A percentile compares a stretch with the other conserved stretches of the same genome.
Conservation (phyloP, 2,329 filamentous ascomycete genomes). For the Cordyceps cicadae region DNA sequence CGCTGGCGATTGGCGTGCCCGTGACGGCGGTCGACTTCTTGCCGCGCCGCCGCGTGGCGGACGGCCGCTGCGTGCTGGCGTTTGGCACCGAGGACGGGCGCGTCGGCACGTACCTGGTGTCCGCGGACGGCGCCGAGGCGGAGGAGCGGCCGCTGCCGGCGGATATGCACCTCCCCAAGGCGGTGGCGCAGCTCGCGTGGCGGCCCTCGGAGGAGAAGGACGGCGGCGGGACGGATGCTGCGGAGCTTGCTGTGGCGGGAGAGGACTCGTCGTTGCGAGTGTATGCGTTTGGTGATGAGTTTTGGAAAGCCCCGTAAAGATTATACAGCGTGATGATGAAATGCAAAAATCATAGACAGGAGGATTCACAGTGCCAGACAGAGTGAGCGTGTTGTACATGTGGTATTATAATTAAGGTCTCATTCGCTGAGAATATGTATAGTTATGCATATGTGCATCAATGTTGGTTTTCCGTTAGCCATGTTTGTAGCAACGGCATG, state of each 20-base stretch:
- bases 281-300: conserved; percentile 35
- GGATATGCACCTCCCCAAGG: conserved; percentile 49
- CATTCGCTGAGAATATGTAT: not conserved
- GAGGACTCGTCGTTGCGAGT: conserved; percentile 55
- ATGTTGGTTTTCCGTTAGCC: not conserved
- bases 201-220: conserved; percentile 36
- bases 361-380: not conserved
- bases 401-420: conserved; percentile 11
- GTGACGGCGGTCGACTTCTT: conserved; percentile 67
- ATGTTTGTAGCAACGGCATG: not conserved
- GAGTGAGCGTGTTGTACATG: not conserved
- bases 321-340: not conserved
- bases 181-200: conserved; percentile 63
- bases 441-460: conserved; percentile 2
- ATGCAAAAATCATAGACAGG: not conserved
- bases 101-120: conserved; percentile 36
- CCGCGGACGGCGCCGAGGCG: conserved; percentile 29
- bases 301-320: conserved; percentile 14
- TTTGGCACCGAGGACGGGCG: conserved; percentile 50
- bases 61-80: conserved; percentile 35
- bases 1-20: conserved; percentile 47
- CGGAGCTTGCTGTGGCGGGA: conserved; percentile 45
- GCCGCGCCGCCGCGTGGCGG: conserved; percentile 20
- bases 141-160: conserved; percentile 26
- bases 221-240: conserved; percentile 17